A percentile compares a stretch with the other conserved stretches of the same genome.
Conservation (phyloP, 768 basidiomycete genomes). For the Cystobasidium onofrii region DNA sequence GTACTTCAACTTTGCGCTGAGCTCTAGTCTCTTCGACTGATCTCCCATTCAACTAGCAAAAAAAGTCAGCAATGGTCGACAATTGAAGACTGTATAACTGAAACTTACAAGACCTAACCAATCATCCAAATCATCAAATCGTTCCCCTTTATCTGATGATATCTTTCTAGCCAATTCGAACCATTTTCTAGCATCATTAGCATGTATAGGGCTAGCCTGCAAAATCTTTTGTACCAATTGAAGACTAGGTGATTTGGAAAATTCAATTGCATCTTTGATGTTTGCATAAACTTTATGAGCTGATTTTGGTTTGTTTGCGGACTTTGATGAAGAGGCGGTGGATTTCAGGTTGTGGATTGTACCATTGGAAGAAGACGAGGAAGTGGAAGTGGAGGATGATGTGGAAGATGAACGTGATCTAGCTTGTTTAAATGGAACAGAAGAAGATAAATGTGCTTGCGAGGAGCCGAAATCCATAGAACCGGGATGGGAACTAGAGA, state of each 20-base stretch:
- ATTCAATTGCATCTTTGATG: not conserved
- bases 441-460: not conserved
- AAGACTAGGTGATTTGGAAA: not conserved
- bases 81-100: not conserved
- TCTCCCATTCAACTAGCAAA: not conserved
- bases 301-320: not conserved
- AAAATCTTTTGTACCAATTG: not conserved
- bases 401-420: constrained; percentile 9
- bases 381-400: constrained; percentile 23
- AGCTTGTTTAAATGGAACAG: not conserved
- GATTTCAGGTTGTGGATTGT: not conserved
- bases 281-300: not conserved
- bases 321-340: not conserved
- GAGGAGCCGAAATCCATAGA: not conserved
- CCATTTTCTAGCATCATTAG: constrained; percentile 6
- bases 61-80: not conserved
- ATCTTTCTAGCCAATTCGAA: not conserved
- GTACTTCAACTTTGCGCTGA: not conserved
- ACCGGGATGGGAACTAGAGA: not conserved
- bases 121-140: constrained; percentile 5
- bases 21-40: not conserved
- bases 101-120: not conserved
- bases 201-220: not conserved
- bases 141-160: not conserved
- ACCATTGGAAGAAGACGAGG: not conserved